Conservation (phyloP, 2,329 filamentous ascomycete genomes). For the Ambrosiella xylebori region DNA sequence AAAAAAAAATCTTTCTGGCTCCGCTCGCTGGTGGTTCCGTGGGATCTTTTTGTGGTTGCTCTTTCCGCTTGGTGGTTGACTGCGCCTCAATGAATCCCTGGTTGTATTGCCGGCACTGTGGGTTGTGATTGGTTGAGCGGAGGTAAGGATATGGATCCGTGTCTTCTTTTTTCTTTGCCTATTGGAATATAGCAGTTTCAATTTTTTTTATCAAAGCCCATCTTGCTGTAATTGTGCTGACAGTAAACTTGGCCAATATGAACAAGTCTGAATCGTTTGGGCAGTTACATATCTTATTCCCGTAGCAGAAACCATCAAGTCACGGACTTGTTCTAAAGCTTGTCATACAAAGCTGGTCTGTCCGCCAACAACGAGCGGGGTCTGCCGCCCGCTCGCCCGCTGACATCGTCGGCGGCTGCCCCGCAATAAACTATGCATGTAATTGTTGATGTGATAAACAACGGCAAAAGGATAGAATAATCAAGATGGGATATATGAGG, state of each 20-base stretch:
- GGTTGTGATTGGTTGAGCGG: not conserved
- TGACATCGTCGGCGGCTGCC: not conserved
- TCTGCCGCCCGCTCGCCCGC: not conserved
- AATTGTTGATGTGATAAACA: no score
- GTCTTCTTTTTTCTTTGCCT: not conserved
- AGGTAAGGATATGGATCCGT: not conserved
- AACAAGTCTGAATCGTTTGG: not conserved
- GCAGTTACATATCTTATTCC: no score
- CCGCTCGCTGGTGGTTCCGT: not conserved
- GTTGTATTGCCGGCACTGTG: not conserved
- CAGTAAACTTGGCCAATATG: not conserved
- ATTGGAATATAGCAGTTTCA: not conserved
- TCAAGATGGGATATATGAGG: no score
- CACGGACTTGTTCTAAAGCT: no score
- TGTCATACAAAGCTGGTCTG: not conserved
- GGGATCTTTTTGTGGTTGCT: not conserved
- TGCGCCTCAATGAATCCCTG: slow-evolving; percentile 5
- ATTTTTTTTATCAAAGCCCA: not conserved
- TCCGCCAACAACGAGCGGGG: not conserved
- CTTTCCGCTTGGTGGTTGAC: slow-evolving; percentile 4
- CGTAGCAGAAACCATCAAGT: no score
- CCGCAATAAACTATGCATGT: no score
- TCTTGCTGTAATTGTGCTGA: no score
- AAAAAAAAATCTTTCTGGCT: no score
- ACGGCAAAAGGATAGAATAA: no score